A percentile compares a stretch with the other conserved stretches of the same genome.
Conservation (phyloP, 345 rosid species). For the Eucalyptus cloeziana region DNA sequence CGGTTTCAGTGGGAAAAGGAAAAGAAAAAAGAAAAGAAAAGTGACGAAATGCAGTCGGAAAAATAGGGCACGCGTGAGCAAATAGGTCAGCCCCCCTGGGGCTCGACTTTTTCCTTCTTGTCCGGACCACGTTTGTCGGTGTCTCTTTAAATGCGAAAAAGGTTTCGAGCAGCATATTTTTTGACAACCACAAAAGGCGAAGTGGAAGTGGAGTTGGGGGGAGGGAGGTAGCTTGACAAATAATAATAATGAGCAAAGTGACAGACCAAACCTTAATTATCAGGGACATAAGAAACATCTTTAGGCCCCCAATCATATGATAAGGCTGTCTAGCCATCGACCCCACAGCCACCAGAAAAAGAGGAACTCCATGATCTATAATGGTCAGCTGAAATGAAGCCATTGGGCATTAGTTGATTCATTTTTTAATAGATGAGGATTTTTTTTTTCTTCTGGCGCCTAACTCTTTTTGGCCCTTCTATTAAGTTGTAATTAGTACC, state of each 20-base stretch:
- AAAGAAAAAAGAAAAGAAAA: background rate
- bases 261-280: background rate
- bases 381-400: background rate
- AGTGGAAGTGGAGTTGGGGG: background rate
- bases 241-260: background rate
- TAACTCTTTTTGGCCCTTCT: background rate
- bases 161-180: background rate
- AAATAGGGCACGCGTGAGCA: conserved; percentile 30
- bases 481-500: background rate
- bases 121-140: conserved; percentile 10
- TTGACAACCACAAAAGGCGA: background rate
- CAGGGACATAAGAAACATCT: background rate
- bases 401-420: background rate
- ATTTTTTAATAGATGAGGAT: background rate
- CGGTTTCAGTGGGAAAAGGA: background rate
- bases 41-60: background rate
- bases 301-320: conserved; percentile 2
- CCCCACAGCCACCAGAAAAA: background rate
- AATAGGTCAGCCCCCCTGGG: conserved; percentile 9
- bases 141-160: background rate
- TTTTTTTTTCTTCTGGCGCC: background rate
- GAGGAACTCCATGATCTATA: background rate
- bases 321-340: background rate
- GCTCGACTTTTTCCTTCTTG: background rate
- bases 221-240: background rate